Base-by-base conservation (phyloP, 2,329 filamentous ascomycete species). In the Alternaria gaisen region DNA sequence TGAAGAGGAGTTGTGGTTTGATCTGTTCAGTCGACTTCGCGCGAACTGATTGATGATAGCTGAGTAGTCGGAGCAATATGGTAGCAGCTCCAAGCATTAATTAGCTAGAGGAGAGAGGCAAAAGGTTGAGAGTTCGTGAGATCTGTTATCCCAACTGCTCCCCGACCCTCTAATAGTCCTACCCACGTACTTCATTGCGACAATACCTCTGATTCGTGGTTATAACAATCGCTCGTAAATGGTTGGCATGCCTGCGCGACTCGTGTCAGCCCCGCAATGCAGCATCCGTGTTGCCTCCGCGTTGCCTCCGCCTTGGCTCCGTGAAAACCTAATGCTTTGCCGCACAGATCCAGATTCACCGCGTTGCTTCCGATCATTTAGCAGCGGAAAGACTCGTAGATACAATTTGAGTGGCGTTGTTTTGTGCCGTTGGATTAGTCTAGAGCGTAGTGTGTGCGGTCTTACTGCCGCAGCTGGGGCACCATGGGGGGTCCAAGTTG, bases 221-320 rank as follows among this genome's bases (percentile, higher is more conserved):
- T 54, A 6, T 30, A 16, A 16, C 14, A 18, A 24, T 7, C 18
- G 20, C 30, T 36, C 7, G 46, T 48, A 16, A n/a, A 48, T 3
- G 46, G 30, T 36, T 36, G 46, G 46, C 20, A 48, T 34, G 26
- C 8, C 28, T 5, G 12, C 14, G 5, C 46, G 46, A 48, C 6
- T 46, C 40, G 30, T 46, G 41, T 4, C 1, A 10, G 48, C 56
- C 57, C 52, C 53, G 30, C 22, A 42, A n/a, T 43, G 30, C 36
- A 52, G 46, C 52, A 38, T 14, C 57, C 60, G 60, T 53, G 41
- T 47, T 52, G 22, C 42, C 52, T 59, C 70, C 69, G 63, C n/a
- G 55, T 66, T 67, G 66, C 56, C 60, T 67, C 66, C 69, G 65
- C 47, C 52, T 59, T 56, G 50, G 34, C 22, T 63, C 59, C 54